These are phyloP conservation scores for Mariannaea sp. DNA, from an alignment of 2,329 filamentous ascomycete species.

Conservation along the genomic window DNA sequence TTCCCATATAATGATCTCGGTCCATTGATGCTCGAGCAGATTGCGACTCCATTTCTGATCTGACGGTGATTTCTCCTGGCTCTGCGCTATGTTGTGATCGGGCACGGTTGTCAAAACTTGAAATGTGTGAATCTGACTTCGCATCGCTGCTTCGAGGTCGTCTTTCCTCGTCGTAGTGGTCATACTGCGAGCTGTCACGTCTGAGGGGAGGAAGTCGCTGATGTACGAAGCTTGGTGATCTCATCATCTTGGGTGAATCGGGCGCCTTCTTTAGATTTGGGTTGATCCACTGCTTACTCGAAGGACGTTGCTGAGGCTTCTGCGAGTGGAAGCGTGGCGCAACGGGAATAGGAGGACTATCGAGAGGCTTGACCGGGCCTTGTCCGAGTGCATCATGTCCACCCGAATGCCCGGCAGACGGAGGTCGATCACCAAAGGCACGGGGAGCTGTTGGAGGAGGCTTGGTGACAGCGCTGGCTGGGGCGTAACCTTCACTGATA, in stretches of 20 bases:
- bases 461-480: constrained; percentile 48
- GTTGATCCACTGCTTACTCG: constrained; percentile 66
- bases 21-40: constrained; percentile 38
- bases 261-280: constrained; percentile 56
- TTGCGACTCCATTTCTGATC: constrained; percentile 47
- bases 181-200: constrained; percentile 43
- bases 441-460: constrained; percentile 59
- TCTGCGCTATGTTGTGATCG: constrained; percentile 51
- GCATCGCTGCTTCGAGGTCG: constrained; percentile 60
- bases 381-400: constrained; percentile 42
- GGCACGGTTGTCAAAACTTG: constrained; percentile 43
- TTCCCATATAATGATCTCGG: constrained; percentile 26
- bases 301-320: constrained; percentile 50
- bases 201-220: constrained; percentile 46
- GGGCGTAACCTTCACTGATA: constrained; percentile 39
- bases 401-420: constrained; percentile 48
- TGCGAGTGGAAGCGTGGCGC: constrained; percentile 59
- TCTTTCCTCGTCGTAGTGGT: constrained; percentile 48
- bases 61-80: constrained; percentile 52
- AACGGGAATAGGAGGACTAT: constrained; percentile 55
- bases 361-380: constrained; percentile 52
- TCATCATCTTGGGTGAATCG: constrained; percentile 57
- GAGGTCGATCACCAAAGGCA: constrained; percentile 56
- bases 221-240: constrained; percentile 56
- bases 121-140: constrained; percentile 49